These are phyloP conservation scores for Amaranthus hypochondriacus DNA, from an alignment of 148 eudicot species.

Conservation along the genomic window DNA sequence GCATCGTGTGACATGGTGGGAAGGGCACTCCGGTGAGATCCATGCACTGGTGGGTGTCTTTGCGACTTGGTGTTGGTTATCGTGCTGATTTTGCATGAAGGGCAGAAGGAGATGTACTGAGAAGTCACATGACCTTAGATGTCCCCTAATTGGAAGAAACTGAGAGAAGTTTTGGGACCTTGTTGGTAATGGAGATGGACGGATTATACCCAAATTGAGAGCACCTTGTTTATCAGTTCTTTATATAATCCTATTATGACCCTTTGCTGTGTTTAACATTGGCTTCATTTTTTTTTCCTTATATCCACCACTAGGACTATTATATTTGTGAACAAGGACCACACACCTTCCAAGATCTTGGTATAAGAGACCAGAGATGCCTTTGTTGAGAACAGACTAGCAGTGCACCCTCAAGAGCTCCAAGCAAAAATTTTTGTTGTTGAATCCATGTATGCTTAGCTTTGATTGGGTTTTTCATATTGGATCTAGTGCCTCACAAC, in stretches of 20 bases:
- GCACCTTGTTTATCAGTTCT: too few species aligned
- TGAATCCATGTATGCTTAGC: neutral
- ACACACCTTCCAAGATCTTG: neutral
- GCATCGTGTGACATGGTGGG: too few species aligned
- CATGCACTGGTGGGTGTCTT: too few species aligned
- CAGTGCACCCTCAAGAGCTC: neutral
- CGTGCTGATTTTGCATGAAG: too few species aligned
- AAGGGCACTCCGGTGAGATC: too few species aligned
- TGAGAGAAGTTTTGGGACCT: neutral
- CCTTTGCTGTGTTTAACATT: neutral
- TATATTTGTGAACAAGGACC: neutral
- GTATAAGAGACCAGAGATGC: neutral
- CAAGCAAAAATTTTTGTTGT: neutral
- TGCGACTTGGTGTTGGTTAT: too few species aligned
- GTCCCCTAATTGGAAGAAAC: too few species aligned
- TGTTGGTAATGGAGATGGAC: neutral
- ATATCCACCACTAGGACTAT: too few species aligned
- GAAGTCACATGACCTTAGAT: too few species aligned
- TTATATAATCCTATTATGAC: neutral
- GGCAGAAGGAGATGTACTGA: too few species aligned
- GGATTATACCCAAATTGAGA: too few species aligned
- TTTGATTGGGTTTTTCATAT: neutral
- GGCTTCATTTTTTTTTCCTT: neutral
- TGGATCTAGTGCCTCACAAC: neutral
- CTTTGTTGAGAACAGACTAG: neutral